Evolutionary conservation across 2,329 filamentous ascomycete genomes (phyloP), one percentile per base, ranked within the genome.

Genomic region (Zasmidium cellare): DNA sequence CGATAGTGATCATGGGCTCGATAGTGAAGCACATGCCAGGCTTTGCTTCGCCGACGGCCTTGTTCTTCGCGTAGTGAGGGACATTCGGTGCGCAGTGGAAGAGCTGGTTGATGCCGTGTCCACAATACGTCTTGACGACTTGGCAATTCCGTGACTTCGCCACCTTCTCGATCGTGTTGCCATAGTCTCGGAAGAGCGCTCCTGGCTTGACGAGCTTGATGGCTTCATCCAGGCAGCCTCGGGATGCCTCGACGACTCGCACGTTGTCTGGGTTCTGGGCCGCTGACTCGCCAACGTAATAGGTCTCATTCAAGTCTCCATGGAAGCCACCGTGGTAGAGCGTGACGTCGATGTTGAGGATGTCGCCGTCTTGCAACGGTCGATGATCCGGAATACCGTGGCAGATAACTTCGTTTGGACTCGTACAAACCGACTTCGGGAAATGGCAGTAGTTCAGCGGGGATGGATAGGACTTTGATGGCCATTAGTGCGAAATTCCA

Each of bases 21-120:
- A 99, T 99, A 0, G 94, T 99, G 71, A 99, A 99, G 64, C 92
- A 96, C 92, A 97, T 97, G 54, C 94, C 94, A 0, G 91, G 88
- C 79, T 97, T 97, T 59, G 92, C 94, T 67, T 90, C 87, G 50
- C 94, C 94, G 1, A 97, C 89, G 0, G 93, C 91, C 84, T 97
- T 99, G 79, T 97, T 99, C 82, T 96, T 97, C 57, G 88, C 93
- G 71, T 99, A 99, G 76, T 99, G 94, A 3, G 94, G 94, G 53
- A 99, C 88, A 72, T 96, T 97, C 1, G 94, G 94, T 24, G 92
- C 86, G 73, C 87, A 90, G 77, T 99, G 94, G 82, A 99, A 99
- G 46, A 96, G 81, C 64, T 86, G 88, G 77, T 96, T 96, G 77
- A 97, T 90, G 63, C 93, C 94, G 73, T 99, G 94, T 22, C 94